phyloP scores from a whole-genome alignment of 352 stramenopile genomes.

The Aphanomyces astaci region DNA sequence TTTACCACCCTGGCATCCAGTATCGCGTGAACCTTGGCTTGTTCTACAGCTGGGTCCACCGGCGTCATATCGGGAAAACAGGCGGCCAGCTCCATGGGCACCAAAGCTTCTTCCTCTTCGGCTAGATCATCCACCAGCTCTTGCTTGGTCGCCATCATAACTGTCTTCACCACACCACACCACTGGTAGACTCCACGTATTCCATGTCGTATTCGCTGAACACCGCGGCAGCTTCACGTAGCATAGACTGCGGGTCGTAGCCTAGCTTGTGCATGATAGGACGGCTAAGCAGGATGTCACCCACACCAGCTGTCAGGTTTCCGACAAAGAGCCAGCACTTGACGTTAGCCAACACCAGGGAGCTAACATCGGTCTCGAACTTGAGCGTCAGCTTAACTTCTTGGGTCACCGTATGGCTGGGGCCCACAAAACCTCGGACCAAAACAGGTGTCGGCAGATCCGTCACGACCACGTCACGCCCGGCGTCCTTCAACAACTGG shows the following conservation, averaged over 20 bases:
- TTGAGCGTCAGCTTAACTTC: not conserved
- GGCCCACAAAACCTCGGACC: not conserved
- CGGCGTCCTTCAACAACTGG: not conserved
- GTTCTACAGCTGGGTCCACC: not conserved
- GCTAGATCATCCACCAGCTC: not conserved
- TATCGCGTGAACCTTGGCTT: not conserved
- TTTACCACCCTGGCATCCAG: not conserved
- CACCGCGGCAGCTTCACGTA: not conserved
- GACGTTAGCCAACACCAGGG: not conserved
- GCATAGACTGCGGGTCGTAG: not conserved
- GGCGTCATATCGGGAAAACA: not conserved
- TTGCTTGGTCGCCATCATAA: not conserved
- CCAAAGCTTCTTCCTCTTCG: not conserved
- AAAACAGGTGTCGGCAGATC: not conserved
- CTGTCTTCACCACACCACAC: not conserved
- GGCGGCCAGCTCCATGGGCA: not conserved
- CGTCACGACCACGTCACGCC: not conserved
- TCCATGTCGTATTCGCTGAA: not conserved
- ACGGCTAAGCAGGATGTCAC: not conserved
- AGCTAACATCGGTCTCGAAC: not conserved
- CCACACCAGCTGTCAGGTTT: not conserved
- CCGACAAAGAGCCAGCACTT: not conserved
- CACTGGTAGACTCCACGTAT: not conserved
- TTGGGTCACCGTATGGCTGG: not conserved
- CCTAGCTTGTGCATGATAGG: conserved; percentile 4